phyloP scores from a whole-genome alignment of 768 basidiomycete species.

The Leucocoprinus leucothites region DNA sequence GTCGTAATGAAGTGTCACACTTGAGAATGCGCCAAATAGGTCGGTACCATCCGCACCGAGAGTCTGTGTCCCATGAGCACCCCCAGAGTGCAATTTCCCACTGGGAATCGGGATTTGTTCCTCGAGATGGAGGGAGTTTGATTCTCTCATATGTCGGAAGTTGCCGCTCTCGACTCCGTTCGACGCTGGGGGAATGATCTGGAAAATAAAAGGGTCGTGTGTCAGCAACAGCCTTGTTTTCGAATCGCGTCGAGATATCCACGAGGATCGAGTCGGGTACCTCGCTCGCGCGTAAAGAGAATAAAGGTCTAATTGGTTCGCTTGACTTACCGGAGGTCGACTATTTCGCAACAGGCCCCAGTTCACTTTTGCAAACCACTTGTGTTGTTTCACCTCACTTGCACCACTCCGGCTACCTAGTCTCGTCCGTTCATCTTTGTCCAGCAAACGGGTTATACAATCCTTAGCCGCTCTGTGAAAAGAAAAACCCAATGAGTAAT shows the following conservation, averaged over 20 bases:
- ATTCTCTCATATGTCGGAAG: constrained; percentile 89
- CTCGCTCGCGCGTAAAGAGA: background rate
- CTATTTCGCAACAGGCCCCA: constrained; percentile 95
- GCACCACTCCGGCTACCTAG: constrained; percentile 93
- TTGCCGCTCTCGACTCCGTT: constrained; percentile 84
- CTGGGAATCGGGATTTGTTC: constrained; percentile 38
- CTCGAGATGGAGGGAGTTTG: constrained; percentile 87
- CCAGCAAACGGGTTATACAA: constrained; percentile 78
- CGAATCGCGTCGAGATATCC: background rate
- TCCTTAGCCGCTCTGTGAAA: constrained; percentile 88
- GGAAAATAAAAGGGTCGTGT: background rate
- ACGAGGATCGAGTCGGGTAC: background rate
- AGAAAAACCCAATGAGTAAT: background rate
- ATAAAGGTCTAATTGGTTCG: background rate
- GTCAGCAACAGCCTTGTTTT: background rate
- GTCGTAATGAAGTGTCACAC: constrained; percentile 85
- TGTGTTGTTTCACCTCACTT: constrained; percentile 98
- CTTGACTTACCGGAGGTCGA: constrained; percentile 78
- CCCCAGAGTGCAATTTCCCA: constrained; percentile 11
- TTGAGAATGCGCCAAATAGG: constrained; percentile 84
- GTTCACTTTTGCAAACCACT: constrained; percentile 95
- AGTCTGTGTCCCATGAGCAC: constrained; percentile 1
- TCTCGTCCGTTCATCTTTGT: constrained; percentile 88
- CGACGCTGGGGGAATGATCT: constrained; percentile 48
- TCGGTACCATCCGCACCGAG: constrained; percentile 39